Evolutionary conservation across 2,329 filamentous ascomycete genomes (phyloP), one percentile per base, ranked within the genome.

Genomic region (Alternaria sp.): DNA sequence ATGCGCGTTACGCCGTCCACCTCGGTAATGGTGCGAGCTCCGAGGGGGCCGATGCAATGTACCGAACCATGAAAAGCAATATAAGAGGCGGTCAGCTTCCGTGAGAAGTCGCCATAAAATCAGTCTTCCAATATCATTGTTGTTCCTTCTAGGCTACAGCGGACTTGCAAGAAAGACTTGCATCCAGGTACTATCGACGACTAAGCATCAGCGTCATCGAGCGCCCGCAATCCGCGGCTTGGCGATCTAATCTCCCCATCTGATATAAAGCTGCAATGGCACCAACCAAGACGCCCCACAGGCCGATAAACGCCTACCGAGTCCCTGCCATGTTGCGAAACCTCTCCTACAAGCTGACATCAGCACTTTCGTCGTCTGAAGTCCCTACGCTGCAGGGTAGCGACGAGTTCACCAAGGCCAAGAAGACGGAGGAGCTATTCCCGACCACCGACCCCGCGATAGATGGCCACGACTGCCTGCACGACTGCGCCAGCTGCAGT

Each of bases 401-500:
- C 42, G 75, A 76, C 58, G 80, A 79, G 26, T 85, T 86, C 68
- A 67, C 72, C 40, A 84, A 80, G 26, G 81, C 82, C 26, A 75
- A 79, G 9, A 78, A 79, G 42, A 77, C 77, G 45, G 78, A 80
- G 40, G 78, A 80, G 33, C 83, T 98, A 9, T 98, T 98, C 77
- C 81, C 88, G 51, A 86, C 85, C 67, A 92, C 92, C 36, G 84
- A 90, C 71, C 86, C 90, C n/a, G 83, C 84, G 3, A 80, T 91
- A 40, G 94, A 97, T 78, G 94, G 93, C 63, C 91, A 96, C 39
- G 93, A 93, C 66, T 98, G 95, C 76, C 81, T 91, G 54, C 92
- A 88, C 75, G 94, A 98, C 79, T 99, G 94, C 81, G 86, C 87
- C 24, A 88, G 83, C 64, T 98, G 95, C 82, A 86, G 88, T 13